Evolutionary conservation across 148 eudicot genomes (phyloP).

Genomic region (Fagopyrum tataricum): DNA sequence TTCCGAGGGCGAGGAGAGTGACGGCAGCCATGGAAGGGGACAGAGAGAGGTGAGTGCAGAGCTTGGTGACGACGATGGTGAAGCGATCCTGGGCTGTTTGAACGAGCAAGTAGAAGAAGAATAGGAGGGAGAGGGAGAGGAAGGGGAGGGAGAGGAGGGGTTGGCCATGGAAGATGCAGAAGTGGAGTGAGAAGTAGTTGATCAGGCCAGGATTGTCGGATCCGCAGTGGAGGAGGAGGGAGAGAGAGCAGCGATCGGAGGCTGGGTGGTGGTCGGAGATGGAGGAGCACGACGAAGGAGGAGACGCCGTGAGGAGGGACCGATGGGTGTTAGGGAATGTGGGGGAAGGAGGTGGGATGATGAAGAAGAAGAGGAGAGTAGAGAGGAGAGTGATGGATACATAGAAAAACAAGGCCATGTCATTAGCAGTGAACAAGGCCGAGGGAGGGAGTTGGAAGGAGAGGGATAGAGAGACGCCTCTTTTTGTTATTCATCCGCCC

Average conservation of each 20-base stretch:
- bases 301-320: conserved; percentile 30
- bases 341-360: conserved; percentile 18
- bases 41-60: conserved; percentile 42
- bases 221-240: conserved; percentile 20
- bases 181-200: conserved; percentile 49
- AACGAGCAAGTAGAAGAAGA: conserved; percentile 69
- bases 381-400: conserved; percentile 29
- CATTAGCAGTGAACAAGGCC: not conserved
- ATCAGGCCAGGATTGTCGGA: conserved; percentile 31
- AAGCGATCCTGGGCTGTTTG: conserved; percentile 66
- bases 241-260: conserved; percentile 27
- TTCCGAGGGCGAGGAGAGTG: conserved; percentile 75
- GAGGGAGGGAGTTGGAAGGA: too few relatives aligned
- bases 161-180: conserved; percentile 39
- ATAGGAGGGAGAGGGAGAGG: conserved; percentile 40
- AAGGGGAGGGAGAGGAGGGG: conserved; percentile 41
- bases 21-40: conserved; percentile 87
- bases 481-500: too few relatives aligned
- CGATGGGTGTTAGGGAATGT: conserved; percentile 19
- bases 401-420: not conserved
- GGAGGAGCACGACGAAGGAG: conserved; percentile 21
- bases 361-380: conserved; percentile 36
- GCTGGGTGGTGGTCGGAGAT: conserved; percentile 19
- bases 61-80: conserved; percentile 57
- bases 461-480: too few relatives aligned